phyloP scores from a whole-genome alignment of 164 flowering plant species.

The Aristolochia californica region DNA sequence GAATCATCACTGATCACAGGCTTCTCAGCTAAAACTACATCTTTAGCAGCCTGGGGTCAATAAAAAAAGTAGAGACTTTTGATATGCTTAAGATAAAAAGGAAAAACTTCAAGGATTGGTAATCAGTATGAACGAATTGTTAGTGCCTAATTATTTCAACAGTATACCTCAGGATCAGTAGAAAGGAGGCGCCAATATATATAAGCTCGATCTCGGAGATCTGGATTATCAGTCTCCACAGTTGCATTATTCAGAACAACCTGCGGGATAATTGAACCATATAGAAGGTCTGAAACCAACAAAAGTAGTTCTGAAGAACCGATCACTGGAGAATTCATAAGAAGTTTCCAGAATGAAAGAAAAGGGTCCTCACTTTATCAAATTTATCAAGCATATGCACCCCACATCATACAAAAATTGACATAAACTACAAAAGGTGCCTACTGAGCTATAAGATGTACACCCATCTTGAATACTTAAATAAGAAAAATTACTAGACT shows the following conservation, averaged over 20 bases:
- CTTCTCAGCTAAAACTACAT: constrained; percentile 98
- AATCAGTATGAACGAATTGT: too few species aligned
- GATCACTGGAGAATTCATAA: background rate
- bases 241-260: constrained; percentile 99
- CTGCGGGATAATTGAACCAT: constrained; percentile 22
- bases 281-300: background rate
- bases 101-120: too few species aligned
- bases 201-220: constrained; percentile 97
- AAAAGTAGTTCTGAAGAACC: too few species aligned
- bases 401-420: too few species aligned
- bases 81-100: too few species aligned
- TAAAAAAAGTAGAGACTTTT: constrained; percentile 12
- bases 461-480: background rate
- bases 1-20: constrained; percentile 98
- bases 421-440: too few species aligned
- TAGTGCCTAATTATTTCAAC: background rate
- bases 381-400: too few species aligned
- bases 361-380: too few species aligned
- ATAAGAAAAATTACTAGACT: background rate
- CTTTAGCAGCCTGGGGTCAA: constrained; percentile 82
- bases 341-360: background rate
- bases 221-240: constrained; percentile 97
- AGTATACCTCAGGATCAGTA: constrained; percentile 94
- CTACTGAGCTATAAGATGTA: too few species aligned
- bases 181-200: constrained; percentile 99